A percentile compares a stretch with the other conserved stretches of the same genome.
These are phyloP conservation scores for Pyronema omphalodes DNA, from an alignment of 495 filamentous ascomycete species.

Conservation along the genomic window DNA sequence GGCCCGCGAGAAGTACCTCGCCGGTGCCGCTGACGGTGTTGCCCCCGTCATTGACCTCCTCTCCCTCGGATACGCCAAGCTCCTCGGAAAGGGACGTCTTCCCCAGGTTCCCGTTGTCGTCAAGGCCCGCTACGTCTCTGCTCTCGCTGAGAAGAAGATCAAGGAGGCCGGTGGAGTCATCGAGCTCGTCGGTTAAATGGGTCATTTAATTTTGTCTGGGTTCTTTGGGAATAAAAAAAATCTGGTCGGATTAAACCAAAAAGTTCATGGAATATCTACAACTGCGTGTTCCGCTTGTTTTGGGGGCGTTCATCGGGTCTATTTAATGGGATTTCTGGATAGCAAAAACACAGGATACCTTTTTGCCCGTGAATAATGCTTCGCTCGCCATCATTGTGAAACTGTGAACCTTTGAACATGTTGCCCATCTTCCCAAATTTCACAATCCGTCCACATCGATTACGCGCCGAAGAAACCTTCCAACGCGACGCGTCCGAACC, in stretches of 20 bases:
- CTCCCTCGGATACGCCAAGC: slow-evolving; percentile 78
- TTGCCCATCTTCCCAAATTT: too few species aligned
- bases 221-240: background rate
- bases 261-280: too few species aligned
- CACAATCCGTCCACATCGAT: too few species aligned
- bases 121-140: slow-evolving; percentile 71
- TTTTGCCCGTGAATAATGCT: too few species aligned
- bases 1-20: slow-evolving; percentile 49
- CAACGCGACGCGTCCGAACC: too few species aligned
- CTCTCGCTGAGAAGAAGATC: slow-evolving; percentile 85
- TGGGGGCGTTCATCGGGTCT: too few species aligned
- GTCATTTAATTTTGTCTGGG: background rate
- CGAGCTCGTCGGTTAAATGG: slow-evolving; percentile 72
- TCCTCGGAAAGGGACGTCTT: slow-evolving; percentile 81
- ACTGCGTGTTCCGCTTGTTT: too few species aligned
- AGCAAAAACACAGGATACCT: too few species aligned
- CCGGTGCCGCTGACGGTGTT: slow-evolving; percentile 47
- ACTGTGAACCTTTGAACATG: too few species aligned
- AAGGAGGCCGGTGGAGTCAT: slow-evolving; percentile 80
- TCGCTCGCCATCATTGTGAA: too few species aligned
- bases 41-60: slow-evolving; percentile 86
- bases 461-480: too few species aligned
- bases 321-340: too few species aligned
- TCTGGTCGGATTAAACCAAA: background rate
- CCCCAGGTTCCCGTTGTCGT: slow-evolving; percentile 74